Evolutionary conservation across 129 eudicot species (phyloP).

Genomic region (Helianthus tuberosus): DNA sequence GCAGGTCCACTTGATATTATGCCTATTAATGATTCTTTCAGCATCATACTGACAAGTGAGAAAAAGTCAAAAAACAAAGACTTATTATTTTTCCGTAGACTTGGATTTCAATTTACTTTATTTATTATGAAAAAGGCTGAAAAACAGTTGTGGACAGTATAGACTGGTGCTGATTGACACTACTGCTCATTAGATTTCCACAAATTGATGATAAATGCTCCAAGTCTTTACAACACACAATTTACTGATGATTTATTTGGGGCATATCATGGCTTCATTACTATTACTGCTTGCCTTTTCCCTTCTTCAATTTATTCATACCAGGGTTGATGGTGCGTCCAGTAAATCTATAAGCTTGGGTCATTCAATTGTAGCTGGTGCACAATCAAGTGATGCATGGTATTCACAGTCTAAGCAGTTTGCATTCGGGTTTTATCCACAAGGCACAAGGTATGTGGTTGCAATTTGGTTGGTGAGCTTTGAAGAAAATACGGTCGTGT

Average conservation of each 20-base stretch:
- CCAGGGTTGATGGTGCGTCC: conserved; percentile 5
- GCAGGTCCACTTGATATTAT: not conserved
- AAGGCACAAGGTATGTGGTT: conserved; percentile 29
- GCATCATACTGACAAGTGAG: no score
- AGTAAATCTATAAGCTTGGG: conserved; percentile 1
- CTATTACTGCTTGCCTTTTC: conserved; percentile 14
- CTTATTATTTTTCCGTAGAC: no score
- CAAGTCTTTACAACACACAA: conserved; percentile 9
- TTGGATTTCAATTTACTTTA: no score
- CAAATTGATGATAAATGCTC: not conserved
- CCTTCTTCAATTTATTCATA: not conserved
- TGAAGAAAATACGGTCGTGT: conserved; percentile 30
- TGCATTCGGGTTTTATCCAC: conserved; percentile 40
- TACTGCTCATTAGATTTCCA: no score
- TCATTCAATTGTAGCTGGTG: conserved; percentile 28
- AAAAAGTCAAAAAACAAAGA: no score
- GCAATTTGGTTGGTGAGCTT: conserved; percentile 34
- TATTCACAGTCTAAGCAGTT: conserved; percentile 24
- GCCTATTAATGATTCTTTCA: not conserved
- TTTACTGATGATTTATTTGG: not conserved
- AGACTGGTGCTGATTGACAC: conserved; percentile 10
- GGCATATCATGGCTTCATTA: conserved; percentile 16
- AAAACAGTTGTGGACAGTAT: not conserved
- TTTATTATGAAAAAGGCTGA: not conserved
- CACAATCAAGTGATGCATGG: conserved; percentile 33